A percentile compares a stretch with the other conserved stretches of the same genome.
Evolutionary conservation across 345 rosid genomes (phyloP).

Genomic region (Eutrema japonicum): DNA sequence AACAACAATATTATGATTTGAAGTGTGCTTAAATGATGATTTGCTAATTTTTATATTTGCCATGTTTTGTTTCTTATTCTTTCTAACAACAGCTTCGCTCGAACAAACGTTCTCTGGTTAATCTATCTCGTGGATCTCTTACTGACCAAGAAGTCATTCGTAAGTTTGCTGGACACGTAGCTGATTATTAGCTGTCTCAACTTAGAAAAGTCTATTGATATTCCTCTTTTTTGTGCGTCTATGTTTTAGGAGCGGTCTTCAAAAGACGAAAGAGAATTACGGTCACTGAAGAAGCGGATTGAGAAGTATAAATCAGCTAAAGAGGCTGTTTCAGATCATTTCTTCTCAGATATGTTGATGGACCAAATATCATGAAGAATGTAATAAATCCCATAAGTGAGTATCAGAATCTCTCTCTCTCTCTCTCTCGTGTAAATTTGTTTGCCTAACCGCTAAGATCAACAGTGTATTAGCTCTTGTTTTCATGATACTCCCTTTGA

Average conservation of each 20-base stretch:
- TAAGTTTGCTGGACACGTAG: constrained; percentile 50
- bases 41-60: constrained; percentile 7
- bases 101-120: constrained; percentile 91
- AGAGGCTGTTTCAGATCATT: constrained; percentile 77
- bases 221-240: not conserved
- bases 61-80: constrained; percentile 34
- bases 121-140: constrained; percentile 79
- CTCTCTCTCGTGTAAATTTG: constrained; percentile 15
- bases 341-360: constrained; percentile 63
- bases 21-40: constrained; percentile 21
- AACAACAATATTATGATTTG: not conserved
- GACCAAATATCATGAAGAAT: constrained; percentile 33
- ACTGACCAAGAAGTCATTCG: constrained; percentile 85
- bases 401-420: constrained; percentile 7
- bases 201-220: constrained; percentile 10
- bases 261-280: constrained; percentile 69
- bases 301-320: constrained; percentile 76
- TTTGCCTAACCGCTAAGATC: constrained; percentile 24
- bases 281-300: constrained; percentile 80
- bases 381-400: constrained; percentile 13
- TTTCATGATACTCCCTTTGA: not conserved
- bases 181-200: constrained; percentile 6
- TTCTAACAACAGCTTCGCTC: constrained; percentile 67
- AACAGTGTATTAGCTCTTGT: constrained; percentile 24
- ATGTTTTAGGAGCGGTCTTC: constrained; percentile 66